Percentiles rank a stretch among this genome's conserved stretches.
phyloP scores from a whole-genome alignment of 2,329 filamentous ascomycete species.

The Botrytis porri region DNA sequence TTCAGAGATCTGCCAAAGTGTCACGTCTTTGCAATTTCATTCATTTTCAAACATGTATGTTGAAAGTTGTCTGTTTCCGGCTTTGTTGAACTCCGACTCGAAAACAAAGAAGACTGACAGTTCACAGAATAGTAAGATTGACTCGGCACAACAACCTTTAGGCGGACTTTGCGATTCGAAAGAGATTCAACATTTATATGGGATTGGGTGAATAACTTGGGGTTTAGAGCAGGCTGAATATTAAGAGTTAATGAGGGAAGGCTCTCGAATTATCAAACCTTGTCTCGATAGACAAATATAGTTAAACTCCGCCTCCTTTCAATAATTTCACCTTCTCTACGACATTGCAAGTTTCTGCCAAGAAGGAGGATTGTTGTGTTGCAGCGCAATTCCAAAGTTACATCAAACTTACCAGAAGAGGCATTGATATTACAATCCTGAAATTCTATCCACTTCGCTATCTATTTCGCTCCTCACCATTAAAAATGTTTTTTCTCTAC shows the following conservation, averaged over 20 bases:
- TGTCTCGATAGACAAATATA: slow-evolving; percentile 7
- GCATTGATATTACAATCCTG: slow-evolving; percentile 9
- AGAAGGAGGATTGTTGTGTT: slow-evolving; percentile 1
- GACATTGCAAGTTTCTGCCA: neutral
- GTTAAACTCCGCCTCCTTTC: neutral
- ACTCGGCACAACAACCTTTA: neutral
- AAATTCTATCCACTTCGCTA: neutral
- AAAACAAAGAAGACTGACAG: slow-evolving; percentile 19
- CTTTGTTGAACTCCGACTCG: neutral
- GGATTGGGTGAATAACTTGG: neutral
- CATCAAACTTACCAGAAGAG: neutral
- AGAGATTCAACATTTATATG: slow-evolving; percentile 13
- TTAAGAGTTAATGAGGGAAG: slow-evolving; percentile 3
- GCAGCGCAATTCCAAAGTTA: neutral
- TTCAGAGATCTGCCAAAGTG: slow-evolving; percentile 37
- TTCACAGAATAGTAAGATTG: slow-evolving; percentile 8
- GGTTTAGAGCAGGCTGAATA: neutral
- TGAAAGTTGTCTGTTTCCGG: slow-evolving; percentile 14
- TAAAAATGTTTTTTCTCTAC: slow-evolving; percentile 92
- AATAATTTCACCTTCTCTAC: neutral
- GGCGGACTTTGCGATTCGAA: slow-evolving; percentile 4
- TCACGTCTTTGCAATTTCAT: slow-evolving; percentile 35
- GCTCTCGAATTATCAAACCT: neutral
- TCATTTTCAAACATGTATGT: slow-evolving; percentile 35
- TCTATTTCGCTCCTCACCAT: neutral